phyloP scores from a whole-genome alignment of 2,329 filamentous ascomycete genomes.

The Fonsecaea pedrosoi region DNA sequence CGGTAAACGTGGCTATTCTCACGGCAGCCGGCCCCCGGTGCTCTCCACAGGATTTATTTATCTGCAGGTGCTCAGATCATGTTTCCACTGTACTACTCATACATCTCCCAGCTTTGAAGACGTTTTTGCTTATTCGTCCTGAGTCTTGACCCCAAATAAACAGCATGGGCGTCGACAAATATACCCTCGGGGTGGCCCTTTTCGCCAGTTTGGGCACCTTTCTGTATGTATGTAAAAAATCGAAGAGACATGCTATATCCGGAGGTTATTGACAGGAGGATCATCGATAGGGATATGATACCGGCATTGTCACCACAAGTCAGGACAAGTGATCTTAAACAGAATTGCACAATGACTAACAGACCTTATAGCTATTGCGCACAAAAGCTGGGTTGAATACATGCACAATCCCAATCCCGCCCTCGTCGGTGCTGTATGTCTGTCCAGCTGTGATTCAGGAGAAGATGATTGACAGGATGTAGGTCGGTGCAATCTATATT shows the following conservation, averaged over 20 bases:
- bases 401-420: slow-evolving; percentile 57
- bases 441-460: not conserved
- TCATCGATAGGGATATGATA: slow-evolving; percentile 60
- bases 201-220: slow-evolving; percentile 15
- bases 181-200: slow-evolving; percentile 15
- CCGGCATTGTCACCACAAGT: slow-evolving; percentile 65
- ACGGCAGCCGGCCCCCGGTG: not conserved
- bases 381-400: slow-evolving; percentile 65
- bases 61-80: not conserved
- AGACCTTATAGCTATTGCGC: slow-evolving; percentile 57
- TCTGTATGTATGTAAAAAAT: slow-evolving; percentile 5
- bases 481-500: slow-evolving; percentile 65
- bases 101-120: too few species aligned
- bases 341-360: slow-evolving; percentile 37
- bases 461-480: slow-evolving; percentile 42
- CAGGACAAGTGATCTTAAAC: slow-evolving; percentile 42
- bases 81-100: too few species aligned
- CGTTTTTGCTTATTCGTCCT: too few species aligned
- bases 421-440: slow-evolving; percentile 24
- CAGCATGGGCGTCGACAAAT: slow-evolving; percentile 10
- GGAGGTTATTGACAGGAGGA: too few species aligned
- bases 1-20: not conserved
- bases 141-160: not conserved
- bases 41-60: slow-evolving; percentile 11
- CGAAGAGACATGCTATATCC: not conserved